Base-by-base conservation (phyloP, 805 yeast species). In the Kodamaea fukazawae region DNA sequence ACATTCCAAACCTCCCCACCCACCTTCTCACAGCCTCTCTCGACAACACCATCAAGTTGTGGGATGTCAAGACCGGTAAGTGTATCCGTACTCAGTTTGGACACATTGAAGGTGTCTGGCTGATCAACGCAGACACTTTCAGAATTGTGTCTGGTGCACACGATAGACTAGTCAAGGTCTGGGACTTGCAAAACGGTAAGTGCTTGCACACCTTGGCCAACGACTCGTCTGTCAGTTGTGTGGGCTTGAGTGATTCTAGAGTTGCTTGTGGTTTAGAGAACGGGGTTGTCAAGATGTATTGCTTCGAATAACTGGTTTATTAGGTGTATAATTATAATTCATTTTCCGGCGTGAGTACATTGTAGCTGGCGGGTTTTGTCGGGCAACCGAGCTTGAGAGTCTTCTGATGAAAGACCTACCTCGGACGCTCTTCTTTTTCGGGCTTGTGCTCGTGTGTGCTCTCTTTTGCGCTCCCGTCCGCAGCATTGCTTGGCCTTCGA, bases 91-190 rank as follows among this genome's bases (percentile, higher is more conserved):
- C 99, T 0, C 91, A 93, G 61, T 93, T 91, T 67, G 99, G 99
- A 2, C 99, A 93, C 58, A 88, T 91, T 40, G 98, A 93, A 63
- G 99, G 99, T 15, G 96, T 93, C 13, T 91, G 98, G 97, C 88
- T 91, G 31, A 84, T 93, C 41, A 88, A 93, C 12, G 96, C 97
- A 1, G 98, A 93, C 66, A 89, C 90, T 29, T 93, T 93, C 71
- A 76, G 99, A 49, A 86, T 93, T 32, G 86, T 91, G 8, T 82
- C 93, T 53, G 98, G 98, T 1, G 90, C 96, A 1, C 97, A 93
- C 57, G 99, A 93, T 67, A 76, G 88, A 46, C 70, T 80, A 26
- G 86, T 86, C 45, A 91, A 85, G 60, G 86, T 93, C 5, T 93
- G 99, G 99, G 99, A 93, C 58, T 70, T 93, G 45, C 97, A 93